Base-by-base conservation (phyloP, 2,329 filamentous ascomycete genomes). In the Trichoderma brevicompactum region DNA sequence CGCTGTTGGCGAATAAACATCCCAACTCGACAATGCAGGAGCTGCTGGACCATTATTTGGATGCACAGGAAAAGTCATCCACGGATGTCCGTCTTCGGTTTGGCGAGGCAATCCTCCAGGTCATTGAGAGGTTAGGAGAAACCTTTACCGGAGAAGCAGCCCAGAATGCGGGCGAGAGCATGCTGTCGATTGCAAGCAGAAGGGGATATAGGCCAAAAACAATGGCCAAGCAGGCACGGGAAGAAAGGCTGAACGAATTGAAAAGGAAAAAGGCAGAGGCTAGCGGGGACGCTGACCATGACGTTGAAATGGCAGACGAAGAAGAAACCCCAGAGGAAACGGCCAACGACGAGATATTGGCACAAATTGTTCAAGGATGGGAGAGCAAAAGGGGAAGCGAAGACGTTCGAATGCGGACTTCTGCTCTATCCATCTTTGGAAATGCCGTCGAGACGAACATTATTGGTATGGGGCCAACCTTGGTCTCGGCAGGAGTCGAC, bases 391-490 rank as follows among this genome's bases (percentile, higher is more conserved):
- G 82, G 15, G 89, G 88, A 0, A 82, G 83, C 66, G 90, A 92
- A 73, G 90, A 92, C 71, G 79, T 92, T 12, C 83, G 90, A 4
- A 84, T 93, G 69, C 85, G 90, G 1, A 79, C 89, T 13, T 92
- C 89, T 23, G 87, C 89, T 4, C 74, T 93, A 7, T 89, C 88
- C 5, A 83, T 92, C 53, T 79, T 92, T 49, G 84, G 85, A 0
- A 77, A 78, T 1, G 81, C 82, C 0, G 75, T 92, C 32, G 88
- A 92, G 73, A 84, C 81, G 1, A 88, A 87, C 68, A 77, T 89
- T 4, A 76, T 78, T 1, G 87, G 86, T 0, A 75, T 89, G 32
- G 84, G 85, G 1, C 73, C 85, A 0, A 74, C 77, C 7, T 70
- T 87, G 15, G 80, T 86, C 12, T 83, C 84, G 9, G 80, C 81